phyloP scores from a whole-genome alignment of 371 early-diverging fungal species.

The Saksenaea oblongispora region DNA sequence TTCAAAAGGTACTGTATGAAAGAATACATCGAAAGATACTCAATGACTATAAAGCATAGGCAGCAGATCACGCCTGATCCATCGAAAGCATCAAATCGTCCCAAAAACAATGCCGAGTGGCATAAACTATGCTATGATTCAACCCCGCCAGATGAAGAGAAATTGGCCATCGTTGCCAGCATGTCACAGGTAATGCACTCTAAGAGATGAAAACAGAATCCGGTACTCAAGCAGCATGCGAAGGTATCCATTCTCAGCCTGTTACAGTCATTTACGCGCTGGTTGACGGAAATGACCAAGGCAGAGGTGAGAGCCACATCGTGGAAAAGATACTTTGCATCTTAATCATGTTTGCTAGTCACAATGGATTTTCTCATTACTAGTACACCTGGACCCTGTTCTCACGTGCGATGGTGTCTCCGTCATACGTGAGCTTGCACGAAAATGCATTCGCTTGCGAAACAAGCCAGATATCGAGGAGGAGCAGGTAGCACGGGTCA shows the following conservation, averaged over 20 bases:
- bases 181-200: conserved; percentile 20
- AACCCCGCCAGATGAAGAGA: background rate
- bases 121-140: conserved; percentile 11
- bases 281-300: conserved; percentile 30
- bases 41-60: background rate
- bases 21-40: background rate
- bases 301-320: conserved; percentile 8
- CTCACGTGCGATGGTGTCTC: conserved; percentile 37
- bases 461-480: conserved; percentile 2
- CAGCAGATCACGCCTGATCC: background rate
- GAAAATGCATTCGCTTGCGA: conserved; percentile 36
- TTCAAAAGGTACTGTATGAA: conserved; percentile 23
- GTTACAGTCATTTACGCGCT: conserved; percentile 25
- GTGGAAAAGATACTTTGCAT: background rate
- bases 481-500: conserved; percentile 25
- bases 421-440: conserved; percentile 31
- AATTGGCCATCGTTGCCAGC: conserved; percentile 4
- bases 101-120: conserved; percentile 9
- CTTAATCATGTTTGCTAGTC: conserved; percentile 14
- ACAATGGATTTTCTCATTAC: conserved; percentile 31
- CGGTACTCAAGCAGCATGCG: background rate
- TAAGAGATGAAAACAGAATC: background rate
- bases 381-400: conserved; percentile 46
- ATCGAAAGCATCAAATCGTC: background rate
- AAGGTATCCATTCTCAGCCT: conserved; percentile 14